Conservation (phyloP, 805 yeast species). For the Lachancea sp. region DNA sequence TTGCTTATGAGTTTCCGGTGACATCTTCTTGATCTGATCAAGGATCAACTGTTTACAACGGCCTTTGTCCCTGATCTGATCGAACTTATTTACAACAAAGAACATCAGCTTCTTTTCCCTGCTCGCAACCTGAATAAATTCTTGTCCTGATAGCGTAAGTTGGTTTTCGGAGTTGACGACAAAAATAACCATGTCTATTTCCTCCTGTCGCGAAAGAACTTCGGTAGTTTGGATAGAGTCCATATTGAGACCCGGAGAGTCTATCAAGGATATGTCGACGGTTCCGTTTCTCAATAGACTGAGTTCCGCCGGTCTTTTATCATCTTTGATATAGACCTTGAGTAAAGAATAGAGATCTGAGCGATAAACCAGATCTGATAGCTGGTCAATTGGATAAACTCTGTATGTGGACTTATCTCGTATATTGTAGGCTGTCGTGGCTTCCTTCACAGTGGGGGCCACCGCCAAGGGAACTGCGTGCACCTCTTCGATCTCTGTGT, state of each 20-base stretch:
- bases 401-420: conserved; percentile 62
- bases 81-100: conserved; percentile 90
- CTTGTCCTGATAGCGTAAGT: conserved; percentile 88
- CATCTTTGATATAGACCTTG: conserved; percentile 76
- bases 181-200: conserved; percentile 91
- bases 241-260: conserved; percentile 94
- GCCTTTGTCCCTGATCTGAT: conserved; percentile 72
- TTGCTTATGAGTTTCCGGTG: conserved; percentile 88
- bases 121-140: conserved; percentile 84
- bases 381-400: conserved; percentile 43
- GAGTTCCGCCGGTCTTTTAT: conserved; percentile 49
- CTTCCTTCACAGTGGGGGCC: conserved; percentile 23
- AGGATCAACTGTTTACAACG: conserved; percentile 71
- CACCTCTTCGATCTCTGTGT: conserved; percentile 75
- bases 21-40: conserved; percentile 75
- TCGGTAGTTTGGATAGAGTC: conserved; percentile 93
- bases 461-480: conserved; percentile 73
- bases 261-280: conserved; percentile 86
- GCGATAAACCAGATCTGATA: conserved; percentile 66
- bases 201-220: conserved; percentile 93
- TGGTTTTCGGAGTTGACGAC: conserved; percentile 96
- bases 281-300: conserved; percentile 83
- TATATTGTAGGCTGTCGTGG: conserved; percentile 29
- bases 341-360: conserved; percentile 66
- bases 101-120: conserved; percentile 87